These are phyloP conservation scores for Harrya chromipes DNA, from an alignment of 768 basidiomycete species.

Conservation along the genomic window DNA sequence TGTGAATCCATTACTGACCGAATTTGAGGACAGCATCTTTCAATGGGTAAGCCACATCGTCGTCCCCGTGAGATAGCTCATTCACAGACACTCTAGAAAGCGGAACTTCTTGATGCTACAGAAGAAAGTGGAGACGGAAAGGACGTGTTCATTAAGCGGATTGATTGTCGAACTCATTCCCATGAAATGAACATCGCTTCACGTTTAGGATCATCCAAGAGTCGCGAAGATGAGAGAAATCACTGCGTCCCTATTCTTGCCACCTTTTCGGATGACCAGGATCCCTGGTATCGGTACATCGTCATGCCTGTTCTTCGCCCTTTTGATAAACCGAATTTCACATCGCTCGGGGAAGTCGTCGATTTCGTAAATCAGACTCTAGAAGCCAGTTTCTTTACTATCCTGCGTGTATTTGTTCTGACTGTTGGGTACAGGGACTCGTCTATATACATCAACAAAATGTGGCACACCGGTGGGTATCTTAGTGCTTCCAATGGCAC, in stretches of 20 bases:
- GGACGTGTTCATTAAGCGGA: conserved; percentile 15
- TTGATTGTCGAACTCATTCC: not conserved
- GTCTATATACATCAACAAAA: conserved; percentile 34
- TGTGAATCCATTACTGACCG: not conserved
- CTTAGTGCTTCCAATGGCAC: too few species aligned
- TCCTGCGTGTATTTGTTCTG: not conserved
- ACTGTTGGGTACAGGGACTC: conserved; percentile 24
- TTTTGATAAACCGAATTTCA: conserved; percentile 23
- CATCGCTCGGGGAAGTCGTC: conserved; percentile 22
- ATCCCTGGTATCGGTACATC: conserved; percentile 18
- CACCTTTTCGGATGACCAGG: conserved; percentile 7
- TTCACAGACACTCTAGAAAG: not conserved
- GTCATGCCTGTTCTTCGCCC: conserved; percentile 29
- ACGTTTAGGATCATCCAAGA: not conserved
- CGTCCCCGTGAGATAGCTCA: not conserved
- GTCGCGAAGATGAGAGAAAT: conserved; percentile 8
- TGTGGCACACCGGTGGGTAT: conserved; percentile 35
- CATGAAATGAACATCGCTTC: conserved; percentile 6
- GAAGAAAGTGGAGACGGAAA: not conserved
- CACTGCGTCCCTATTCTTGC: conserved; percentile 23
- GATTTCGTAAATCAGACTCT: conserved; percentile 30
- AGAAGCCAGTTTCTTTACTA: conserved; percentile 11
- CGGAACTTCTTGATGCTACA: conserved; percentile 10
- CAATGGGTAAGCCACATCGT: conserved; percentile 4
- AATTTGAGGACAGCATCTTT: conserved; percentile 7